phyloP scores from a whole-genome alignment of 2,329 filamentous ascomycete species.

The Fusarium oxysporum region DNA sequence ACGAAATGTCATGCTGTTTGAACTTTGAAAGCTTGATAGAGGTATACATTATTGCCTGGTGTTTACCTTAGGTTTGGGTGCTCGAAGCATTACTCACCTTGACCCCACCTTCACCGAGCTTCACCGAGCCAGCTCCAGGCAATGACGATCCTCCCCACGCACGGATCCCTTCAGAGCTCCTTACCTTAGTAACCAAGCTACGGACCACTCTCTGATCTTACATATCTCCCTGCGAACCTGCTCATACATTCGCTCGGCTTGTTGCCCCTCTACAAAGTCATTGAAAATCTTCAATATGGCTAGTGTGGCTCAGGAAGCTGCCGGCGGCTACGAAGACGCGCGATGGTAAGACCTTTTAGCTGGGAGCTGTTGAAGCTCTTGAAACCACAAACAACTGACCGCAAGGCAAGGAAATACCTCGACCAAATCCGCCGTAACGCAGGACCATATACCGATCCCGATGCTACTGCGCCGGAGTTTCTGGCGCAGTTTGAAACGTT shows the following conservation, averaged over 20 bases:
- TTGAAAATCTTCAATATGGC: conserved; percentile 40
- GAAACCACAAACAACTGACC: conserved; percentile 11
- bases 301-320: conserved; percentile 33
- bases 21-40: not conserved
- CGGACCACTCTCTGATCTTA: conserved; percentile 4
- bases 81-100: conserved; percentile 9
- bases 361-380: conserved; percentile 26
- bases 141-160: conserved; percentile 39
- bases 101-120: conserved; percentile 51
- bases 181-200: not conserved
- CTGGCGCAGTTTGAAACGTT: conserved; percentile 72
- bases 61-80: not conserved
- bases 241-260: not conserved
- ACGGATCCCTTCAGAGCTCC: conserved; percentile 36
- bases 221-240: not conserved
- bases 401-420: conserved; percentile 76
- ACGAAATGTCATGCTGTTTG: not conserved
- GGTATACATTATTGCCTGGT: not conserved
- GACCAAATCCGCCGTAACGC: conserved; percentile 80
- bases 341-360: conserved; percentile 49
- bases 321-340: conserved; percentile 44
- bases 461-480: conserved; percentile 63
- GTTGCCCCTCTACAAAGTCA: not conserved
- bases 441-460: conserved; percentile 84
- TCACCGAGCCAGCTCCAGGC: conserved; percentile 45